Base-by-base conservation (phyloP, 192 early-diverging fungal species). In the Coemansia sp. region DNA sequence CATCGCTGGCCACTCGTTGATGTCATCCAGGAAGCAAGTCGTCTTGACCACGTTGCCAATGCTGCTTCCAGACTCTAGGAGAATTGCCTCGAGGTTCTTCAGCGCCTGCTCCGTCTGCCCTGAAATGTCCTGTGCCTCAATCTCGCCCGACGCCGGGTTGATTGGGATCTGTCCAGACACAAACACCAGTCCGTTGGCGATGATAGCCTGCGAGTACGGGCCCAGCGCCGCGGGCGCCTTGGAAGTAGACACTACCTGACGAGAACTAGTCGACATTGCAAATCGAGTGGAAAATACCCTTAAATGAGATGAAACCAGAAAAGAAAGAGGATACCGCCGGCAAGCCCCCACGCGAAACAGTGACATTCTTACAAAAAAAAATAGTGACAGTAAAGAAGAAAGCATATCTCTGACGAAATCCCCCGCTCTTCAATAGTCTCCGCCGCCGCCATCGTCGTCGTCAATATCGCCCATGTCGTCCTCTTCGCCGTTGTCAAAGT, bases 41-140 rank as follows among this genome's bases (percentile, higher is more conserved):
- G 94, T 95, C 85, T 98, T 98, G 73, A 97, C 88, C 14, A 97
- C 90, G 58, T 91, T 86, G 39, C 90, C 83, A 29, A 97, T 84
- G 36, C 83, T 84, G 58, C 91, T 87, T 56, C 90, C 85, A 34
- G 90, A 83, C 10, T 87, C 91, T 68, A 89, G 83, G 29, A 98
- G 83, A 48, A 98, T 91, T 1, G 88, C 90, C 60, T 83, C 67
- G 54, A 97, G 78, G 81, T 98, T 98, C 70, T 76, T 86, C 64
- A 98, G 68, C 18, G 81, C 83, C 81, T 90, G 91, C 21, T 75
- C 58, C 36, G 93, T 91, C 67, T 95, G 91, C 24, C 80, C 84
- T 37, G 84, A 56, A 53, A 95, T 84, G 53, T 88, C 88, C 22
- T 82, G 82, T 29, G 85, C 65, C 22, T 93, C 84, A 56, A 92